phyloP scores from a whole-genome alignment of 1,284 basidiomycete genomes.

The Apiotrichum mycotoxinovorans region DNA sequence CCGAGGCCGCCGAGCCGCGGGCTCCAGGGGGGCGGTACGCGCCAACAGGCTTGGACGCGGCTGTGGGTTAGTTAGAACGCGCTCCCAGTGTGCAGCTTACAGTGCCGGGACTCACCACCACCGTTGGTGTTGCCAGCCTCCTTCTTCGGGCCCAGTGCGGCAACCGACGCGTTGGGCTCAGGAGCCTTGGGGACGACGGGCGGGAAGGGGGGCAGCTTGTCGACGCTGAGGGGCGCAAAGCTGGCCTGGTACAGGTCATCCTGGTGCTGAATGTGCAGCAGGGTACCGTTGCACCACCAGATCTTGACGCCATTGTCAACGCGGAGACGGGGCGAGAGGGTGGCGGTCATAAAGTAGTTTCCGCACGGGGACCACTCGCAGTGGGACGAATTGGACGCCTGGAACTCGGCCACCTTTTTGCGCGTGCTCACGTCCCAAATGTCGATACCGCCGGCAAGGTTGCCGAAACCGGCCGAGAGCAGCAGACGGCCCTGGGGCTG shows the following conservation, averaged over 20 bases:
- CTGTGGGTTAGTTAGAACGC: conserved; percentile 12
- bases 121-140: conserved; percentile 34
- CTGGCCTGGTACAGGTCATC: conserved; percentile 77
- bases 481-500: conserved; percentile 90
- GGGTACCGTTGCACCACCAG: conserved; percentile 85
- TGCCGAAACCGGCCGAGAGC: conserved; percentile 90
- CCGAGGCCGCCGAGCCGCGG: conserved; percentile 75
- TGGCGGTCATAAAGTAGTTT: conserved; percentile 87
- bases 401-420: conserved; percentile 74
- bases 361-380: conserved; percentile 97
- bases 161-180: conserved; percentile 61
- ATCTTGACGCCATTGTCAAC: conserved; percentile 97
- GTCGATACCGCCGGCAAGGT: conserved; percentile 89
- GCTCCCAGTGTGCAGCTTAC: no score
- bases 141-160: conserved; percentile 31
- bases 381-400: conserved; percentile 82
- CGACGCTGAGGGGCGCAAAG: conserved; percentile 73
- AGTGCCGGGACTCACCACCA: conserved; percentile 31
- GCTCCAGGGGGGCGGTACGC: conserved; percentile 90
- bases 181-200: conserved; percentile 71
- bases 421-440: conserved; percentile 85
- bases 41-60: conserved; percentile 64
- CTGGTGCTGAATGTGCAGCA: conserved; percentile 80
- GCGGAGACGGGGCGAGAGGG: conserved; percentile 84
- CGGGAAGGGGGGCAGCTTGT: conserved; percentile 68